These are phyloP conservation scores for Pinus albicaulis DNA, from an alignment of 75 land plant species.

Conservation along the genomic window DNA sequence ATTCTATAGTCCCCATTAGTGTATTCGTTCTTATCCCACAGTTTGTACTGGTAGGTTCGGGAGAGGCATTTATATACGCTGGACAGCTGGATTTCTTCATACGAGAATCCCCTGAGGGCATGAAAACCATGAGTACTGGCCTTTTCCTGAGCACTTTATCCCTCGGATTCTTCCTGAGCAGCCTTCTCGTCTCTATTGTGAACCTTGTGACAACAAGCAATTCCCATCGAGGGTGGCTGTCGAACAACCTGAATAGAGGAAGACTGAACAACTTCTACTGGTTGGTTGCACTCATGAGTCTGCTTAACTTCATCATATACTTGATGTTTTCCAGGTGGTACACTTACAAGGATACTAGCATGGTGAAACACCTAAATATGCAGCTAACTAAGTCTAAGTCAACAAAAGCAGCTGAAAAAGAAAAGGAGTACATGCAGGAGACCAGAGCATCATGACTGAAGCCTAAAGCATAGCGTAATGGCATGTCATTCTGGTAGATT, in stretches of 20 bases:
- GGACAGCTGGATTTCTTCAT: slow-evolving; percentile 88
- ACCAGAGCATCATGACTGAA: no score
- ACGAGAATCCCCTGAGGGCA: slow-evolving; percentile 55
- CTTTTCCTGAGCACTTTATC: slow-evolving; percentile 57
- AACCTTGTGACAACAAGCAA: slow-evolving; percentile 36
- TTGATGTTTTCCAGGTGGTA: slow-evolving; percentile 51
- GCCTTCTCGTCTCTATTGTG: slow-evolving; percentile 50
- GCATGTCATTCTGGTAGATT: no score
- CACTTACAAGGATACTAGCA: slow-evolving; percentile 41
- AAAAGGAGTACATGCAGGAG: no score
- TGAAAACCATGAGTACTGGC: slow-evolving; percentile 81
- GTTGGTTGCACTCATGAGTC: slow-evolving; percentile 63
- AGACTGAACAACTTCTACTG: slow-evolving; percentile 77
- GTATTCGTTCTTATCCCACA: slow-evolving; percentile 62
- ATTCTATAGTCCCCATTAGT: slow-evolving; percentile 36
- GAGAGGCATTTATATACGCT: slow-evolving; percentile 65
- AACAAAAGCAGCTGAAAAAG: no score
- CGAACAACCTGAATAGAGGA: slow-evolving; percentile 13
- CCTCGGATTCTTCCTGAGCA: slow-evolving; percentile 66
- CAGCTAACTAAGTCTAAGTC: no score
- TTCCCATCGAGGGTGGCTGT: slow-evolving; percentile 15
- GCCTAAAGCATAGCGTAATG: no score
- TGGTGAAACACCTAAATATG: no score
- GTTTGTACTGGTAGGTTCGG: slow-evolving; percentile 58
- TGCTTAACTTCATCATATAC: slow-evolving; percentile 45